phyloP scores from a whole-genome alignment of 2,329 filamentous ascomycete genomes.

The Colletotrichum liriopes region DNA sequence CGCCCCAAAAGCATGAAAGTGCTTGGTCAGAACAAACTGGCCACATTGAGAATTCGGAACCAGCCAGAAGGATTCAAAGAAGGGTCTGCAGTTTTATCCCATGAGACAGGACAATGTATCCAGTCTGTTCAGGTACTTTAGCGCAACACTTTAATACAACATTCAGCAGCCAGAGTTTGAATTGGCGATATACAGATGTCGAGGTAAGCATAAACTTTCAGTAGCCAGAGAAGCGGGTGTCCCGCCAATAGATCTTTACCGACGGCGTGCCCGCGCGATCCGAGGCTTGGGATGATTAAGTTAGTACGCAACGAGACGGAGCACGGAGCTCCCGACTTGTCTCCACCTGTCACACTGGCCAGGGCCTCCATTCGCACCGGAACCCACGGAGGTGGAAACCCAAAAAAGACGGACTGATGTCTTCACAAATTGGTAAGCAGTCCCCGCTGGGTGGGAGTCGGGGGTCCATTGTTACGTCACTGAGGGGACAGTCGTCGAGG shows the following conservation, averaged over 20 bases:
- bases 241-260: too few relatives aligned
- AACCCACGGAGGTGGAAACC: slow-evolving; percentile 23
- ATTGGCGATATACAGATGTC: background rate
- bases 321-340: background rate
- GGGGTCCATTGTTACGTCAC: slow-evolving; percentile 24
- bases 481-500: slow-evolving; percentile 20
- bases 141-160: too few relatives aligned
- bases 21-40: too few relatives aligned
- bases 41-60: too few relatives aligned
- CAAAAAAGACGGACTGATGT: slow-evolving; percentile 2
- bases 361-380: slow-evolving; percentile 21
- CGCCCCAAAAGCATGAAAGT: too few relatives aligned
- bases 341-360: slow-evolving; percentile 17
- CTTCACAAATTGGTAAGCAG: slow-evolving; percentile 31
- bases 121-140: too few relatives aligned
- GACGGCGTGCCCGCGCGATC: background rate
- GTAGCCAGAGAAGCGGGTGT: background rate
- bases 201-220: background rate
- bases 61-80: too few relatives aligned
- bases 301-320: background rate
- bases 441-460: background rate
- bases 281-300: slow-evolving; percentile 6
- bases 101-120: too few relatives aligned
- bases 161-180: too few relatives aligned
- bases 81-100: too few relatives aligned